These are phyloP conservation scores for Lupinus albus DNA, from an alignment of 306 rosid genomes.

Conservation along the genomic window DNA sequence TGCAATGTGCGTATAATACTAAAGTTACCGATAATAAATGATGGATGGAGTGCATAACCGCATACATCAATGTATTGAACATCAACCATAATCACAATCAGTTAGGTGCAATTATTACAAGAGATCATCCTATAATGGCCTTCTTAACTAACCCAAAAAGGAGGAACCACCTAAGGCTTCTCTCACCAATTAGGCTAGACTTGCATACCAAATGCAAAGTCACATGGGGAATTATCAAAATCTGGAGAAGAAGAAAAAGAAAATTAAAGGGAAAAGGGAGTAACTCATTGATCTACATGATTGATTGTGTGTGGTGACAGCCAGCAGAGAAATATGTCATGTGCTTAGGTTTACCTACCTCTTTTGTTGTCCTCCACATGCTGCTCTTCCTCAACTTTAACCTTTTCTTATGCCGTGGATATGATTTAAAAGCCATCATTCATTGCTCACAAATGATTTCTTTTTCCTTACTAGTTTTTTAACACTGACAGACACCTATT, in stretches of 20 bases:
- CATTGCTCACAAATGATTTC: conserved; percentile 7
- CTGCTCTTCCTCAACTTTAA: conserved; percentile 41
- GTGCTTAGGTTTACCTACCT: conserved; percentile 81
- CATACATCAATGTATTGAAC: conserved; percentile 35
- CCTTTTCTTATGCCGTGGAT: conserved; percentile 43
- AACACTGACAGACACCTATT: conserved; percentile 42
- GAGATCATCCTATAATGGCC: conserved; percentile 38
- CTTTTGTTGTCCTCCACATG: conserved; percentile 65
- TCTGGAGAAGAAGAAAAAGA: neutral
- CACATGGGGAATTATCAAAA: conserved; percentile 38
- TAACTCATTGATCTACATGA: conserved; percentile 35
- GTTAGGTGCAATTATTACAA: conserved; percentile 44
- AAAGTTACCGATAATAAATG: conserved; percentile 36
- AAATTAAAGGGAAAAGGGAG: conserved; percentile 4
- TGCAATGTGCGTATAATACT: conserved; percentile 39
- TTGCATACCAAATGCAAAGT: conserved; percentile 35
- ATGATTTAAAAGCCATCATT: conserved; percentile 38
- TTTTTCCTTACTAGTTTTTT: neutral
- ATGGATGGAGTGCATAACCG: conserved; percentile 40
- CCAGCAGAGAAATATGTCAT: conserved; percentile 69
- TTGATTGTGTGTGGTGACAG: conserved; percentile 46
- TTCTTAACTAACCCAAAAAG: conserved; percentile 48
- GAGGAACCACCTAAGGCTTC: conserved; percentile 42
- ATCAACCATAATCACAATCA: conserved; percentile 38
- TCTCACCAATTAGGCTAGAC: conserved; percentile 26